phyloP scores from a whole-genome alignment of 441 rosid species.

The Metrosideros polymorpha region DNA sequence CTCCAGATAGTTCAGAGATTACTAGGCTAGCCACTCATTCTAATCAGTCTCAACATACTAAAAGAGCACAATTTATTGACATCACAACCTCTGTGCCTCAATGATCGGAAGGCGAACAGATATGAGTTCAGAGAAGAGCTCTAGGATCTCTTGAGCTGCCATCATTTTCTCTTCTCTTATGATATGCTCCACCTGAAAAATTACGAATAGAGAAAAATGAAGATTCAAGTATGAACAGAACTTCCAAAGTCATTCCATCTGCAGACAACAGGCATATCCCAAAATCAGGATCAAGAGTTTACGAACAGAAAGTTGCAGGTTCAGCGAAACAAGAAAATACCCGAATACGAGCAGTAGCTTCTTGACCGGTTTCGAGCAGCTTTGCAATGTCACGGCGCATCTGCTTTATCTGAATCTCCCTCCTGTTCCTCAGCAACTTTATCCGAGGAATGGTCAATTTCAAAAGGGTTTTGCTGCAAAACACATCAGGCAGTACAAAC shows the following conservation, averaged over 20 bases:
- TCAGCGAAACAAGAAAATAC: conserved; percentile 13
- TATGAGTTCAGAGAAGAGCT: conserved; percentile 80
- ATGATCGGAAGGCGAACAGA: conserved; percentile 84
- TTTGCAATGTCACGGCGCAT: conserved; percentile 93
- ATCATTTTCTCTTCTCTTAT: conserved; percentile 95
- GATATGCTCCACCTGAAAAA: conserved; percentile 81
- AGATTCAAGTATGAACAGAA: not conserved
- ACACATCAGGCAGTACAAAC: not conserved
- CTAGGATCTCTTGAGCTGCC: conserved; percentile 96
- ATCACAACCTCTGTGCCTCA: conserved; percentile 66
- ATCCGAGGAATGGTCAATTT: conserved; percentile 87
- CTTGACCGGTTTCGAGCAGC: conserved; percentile 96
- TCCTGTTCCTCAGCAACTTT: conserved; percentile 79
- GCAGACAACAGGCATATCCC: not conserved
- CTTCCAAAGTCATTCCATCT: not conserved
- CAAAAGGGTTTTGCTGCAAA: conserved; percentile 77
- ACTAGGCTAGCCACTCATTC: not conserved
- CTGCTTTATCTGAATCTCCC: conserved; percentile 84
- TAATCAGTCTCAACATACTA: not conserved
- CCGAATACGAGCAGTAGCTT: conserved; percentile 97
- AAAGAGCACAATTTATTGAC: not conserved
- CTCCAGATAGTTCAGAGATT: not conserved
- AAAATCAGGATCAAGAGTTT: not conserved
- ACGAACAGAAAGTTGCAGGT: not conserved
- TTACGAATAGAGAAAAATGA: not conserved